Conservation (phyloP, 2,329 filamentous ascomycete species). For the Paramyrothecium sp. region DNA sequence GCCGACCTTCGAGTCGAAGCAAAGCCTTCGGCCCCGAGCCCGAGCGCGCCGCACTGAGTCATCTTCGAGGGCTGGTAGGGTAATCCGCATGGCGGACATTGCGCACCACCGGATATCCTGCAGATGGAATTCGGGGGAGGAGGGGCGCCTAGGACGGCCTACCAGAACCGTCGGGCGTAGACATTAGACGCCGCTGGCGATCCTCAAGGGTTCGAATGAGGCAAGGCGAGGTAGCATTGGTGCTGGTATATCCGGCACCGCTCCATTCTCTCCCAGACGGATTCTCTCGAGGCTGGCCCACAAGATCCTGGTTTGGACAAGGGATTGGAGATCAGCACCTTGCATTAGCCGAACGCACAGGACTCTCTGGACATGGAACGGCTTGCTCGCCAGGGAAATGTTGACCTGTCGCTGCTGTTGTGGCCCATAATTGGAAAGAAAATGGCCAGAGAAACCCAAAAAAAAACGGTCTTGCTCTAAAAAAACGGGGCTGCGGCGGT, state of each 20-base stretch:
- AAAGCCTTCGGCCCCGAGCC: neutral
- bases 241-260: neutral
- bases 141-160: neutral
- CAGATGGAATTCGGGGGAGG: neutral
- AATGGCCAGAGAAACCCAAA: no score
- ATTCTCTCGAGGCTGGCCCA: neutral
- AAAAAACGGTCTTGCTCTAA: no score
- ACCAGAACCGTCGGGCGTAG: neutral
- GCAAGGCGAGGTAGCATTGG: neutral
- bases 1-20: neutral
- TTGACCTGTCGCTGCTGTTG: no score
- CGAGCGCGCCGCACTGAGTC: neutral
- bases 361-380: no score
- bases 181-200: neutral
- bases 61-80: neutral
- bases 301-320: neutral
- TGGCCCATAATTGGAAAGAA: no score
- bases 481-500: no score
- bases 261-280: neutral
- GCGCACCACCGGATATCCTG: no score
- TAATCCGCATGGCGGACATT: neutral
- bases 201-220: neutral
- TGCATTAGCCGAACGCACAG: neutral
- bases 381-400: neutral
- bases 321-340: neutral